Evolutionary conservation across 78 protist species (phyloP).

Genomic region (Trichosphaerium sp.): DNA sequence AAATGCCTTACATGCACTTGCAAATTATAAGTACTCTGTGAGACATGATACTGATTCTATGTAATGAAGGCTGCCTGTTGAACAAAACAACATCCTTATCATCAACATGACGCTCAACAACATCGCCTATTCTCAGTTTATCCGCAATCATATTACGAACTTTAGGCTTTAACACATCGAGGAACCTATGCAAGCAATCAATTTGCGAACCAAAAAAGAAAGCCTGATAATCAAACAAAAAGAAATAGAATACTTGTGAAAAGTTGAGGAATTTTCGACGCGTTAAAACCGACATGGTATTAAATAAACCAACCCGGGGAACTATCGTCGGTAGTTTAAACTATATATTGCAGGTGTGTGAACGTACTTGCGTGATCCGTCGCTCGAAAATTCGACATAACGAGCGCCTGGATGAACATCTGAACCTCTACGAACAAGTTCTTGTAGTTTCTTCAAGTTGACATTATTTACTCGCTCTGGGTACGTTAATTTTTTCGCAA

Average conservation of each 20-base stretch:
- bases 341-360: no score
- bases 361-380: slow-evolving; percentile 19
- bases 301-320: no score
- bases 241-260: no score
- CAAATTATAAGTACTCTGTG: slow-evolving; percentile 45
- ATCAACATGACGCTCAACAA: slow-evolving; percentile 93
- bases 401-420: slow-evolving; percentile 87
- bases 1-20: not conserved
- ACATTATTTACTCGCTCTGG: slow-evolving; percentile 81
- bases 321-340: no score
- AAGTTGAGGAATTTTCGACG: no score
- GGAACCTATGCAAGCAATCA: no score
- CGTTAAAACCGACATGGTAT: no score
- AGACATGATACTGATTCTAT: slow-evolving; percentile 90
- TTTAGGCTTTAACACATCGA: slow-evolving; percentile 3
- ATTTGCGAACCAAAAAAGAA: no score
- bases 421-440: slow-evolving; percentile 57
- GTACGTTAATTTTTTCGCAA: slow-evolving; percentile 86
- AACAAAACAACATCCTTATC: slow-evolving; percentile 95
- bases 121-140: slow-evolving; percentile 54
- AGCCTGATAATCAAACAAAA: no score
- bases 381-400: slow-evolving; percentile 20
- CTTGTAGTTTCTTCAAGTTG: slow-evolving; percentile 53
- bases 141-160: slow-evolving; percentile 50
- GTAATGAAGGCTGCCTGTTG: slow-evolving; percentile 99